phyloP scores from a whole-genome alignment of 345 rosid genomes.

The Eucalyptus albens region DNA sequence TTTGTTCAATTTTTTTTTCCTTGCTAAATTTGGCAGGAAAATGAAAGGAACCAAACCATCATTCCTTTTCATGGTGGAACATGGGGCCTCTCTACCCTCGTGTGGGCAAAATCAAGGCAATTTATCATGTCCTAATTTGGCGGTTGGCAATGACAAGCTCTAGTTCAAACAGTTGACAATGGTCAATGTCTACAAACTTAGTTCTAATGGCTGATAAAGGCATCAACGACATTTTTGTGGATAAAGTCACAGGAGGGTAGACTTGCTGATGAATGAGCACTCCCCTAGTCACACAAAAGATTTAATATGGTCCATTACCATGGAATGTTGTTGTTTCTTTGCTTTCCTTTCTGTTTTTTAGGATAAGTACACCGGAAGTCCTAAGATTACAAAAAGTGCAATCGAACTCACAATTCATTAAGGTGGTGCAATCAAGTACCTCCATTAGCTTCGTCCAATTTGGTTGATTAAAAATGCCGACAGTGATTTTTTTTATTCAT shows the following conservation, averaged over 20 bases:
- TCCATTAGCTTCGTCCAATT: not conserved
- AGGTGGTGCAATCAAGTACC: not conserved
- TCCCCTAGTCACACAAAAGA: not conserved
- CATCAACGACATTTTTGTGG: not conserved
- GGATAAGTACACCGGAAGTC: not conserved
- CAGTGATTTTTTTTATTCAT: not conserved
- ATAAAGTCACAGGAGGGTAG: not conserved
- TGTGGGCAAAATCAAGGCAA: not conserved
- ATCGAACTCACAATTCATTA: not conserved
- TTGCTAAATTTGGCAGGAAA: not conserved
- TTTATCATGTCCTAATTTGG: not conserved
- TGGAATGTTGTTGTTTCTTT: not conserved
- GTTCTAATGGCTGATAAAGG: not conserved
- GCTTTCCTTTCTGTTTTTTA: not conserved
- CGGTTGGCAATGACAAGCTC: not conserved
- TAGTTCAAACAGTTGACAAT: not conserved
- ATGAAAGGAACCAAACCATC: not conserved
- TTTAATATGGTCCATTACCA: not conserved
- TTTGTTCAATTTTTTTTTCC: not conserved
- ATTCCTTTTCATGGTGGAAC: not conserved
- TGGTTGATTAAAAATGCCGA: fast-evolving
- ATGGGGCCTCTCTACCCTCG: not conserved
- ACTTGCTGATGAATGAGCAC: not conserved
- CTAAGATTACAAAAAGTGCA: not conserved
- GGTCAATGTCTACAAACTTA: not conserved